Conservation (phyloP, 1,284 basidiomycete genomes). For the Meripilus lineatus region DNA sequence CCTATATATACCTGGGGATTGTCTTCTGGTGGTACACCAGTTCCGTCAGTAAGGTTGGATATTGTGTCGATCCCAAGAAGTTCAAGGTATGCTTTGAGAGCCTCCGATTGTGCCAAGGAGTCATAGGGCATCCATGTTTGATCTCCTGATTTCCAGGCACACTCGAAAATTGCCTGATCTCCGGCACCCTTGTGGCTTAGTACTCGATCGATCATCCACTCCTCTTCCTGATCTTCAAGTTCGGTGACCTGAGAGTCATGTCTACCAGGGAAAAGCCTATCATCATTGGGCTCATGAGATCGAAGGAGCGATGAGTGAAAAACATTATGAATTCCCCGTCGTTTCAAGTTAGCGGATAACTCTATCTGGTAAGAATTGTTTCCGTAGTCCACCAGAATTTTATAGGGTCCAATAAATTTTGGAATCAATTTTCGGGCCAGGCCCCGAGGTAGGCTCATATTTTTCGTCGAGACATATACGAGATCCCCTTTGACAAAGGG, state of each 20-base stretch:
- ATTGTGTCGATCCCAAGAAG: slow-evolving; percentile 5
- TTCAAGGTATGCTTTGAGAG: slow-evolving; percentile 15
- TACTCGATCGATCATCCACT: slow-evolving; percentile 18
- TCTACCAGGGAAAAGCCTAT: slow-evolving; percentile 19
- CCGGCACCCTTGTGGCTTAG: slow-evolving; percentile 23
- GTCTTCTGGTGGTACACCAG: slow-evolving; percentile 3
- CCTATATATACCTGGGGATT: slow-evolving; percentile 12
- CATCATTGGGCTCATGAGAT: slow-evolving; percentile 26
- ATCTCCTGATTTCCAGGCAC: slow-evolving; percentile 29
- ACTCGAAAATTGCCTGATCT: slow-evolving; percentile 21
- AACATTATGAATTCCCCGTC: slow-evolving; percentile 26
- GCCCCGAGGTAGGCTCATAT: slow-evolving; percentile 27
- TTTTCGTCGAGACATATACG: slow-evolving; percentile 33
- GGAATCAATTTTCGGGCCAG: slow-evolving; percentile 27
- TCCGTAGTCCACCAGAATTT: slow-evolving; percentile 19
- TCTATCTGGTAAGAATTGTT: slow-evolving; percentile 27
- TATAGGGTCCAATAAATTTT: slow-evolving; percentile 31
- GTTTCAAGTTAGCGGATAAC: slow-evolving; percentile 21
- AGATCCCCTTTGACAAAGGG: slow-evolving; percentile 20
- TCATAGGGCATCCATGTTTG: slow-evolving; percentile 27
- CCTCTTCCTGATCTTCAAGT: slow-evolving; percentile 11
- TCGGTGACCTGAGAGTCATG: slow-evolving; percentile 9
- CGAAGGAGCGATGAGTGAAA: no score
- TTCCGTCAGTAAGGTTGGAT: slow-evolving; percentile 7
- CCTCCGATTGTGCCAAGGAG: slow-evolving; percentile 12